Percentiles rank a stretch among this genome's conserved stretches.
Conservation (phyloP, 1,139 yeast species). For the Saccharomyces hybrid region DNA sequence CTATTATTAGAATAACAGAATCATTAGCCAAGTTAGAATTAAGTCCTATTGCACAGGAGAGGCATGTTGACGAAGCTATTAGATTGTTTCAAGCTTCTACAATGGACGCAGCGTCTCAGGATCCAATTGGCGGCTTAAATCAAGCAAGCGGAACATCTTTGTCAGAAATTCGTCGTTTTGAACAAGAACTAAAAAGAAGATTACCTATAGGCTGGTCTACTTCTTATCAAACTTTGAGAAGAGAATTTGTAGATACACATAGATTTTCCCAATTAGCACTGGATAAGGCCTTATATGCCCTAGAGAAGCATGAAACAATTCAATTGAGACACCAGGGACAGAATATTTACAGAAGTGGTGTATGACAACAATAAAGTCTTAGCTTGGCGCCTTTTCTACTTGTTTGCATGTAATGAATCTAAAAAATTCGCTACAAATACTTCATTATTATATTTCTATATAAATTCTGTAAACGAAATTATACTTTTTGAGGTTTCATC, state of each 20-base stretch:
- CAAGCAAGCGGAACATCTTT: slow-evolving; percentile 44
- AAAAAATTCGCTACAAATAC: neutral
- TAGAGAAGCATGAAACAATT: slow-evolving; percentile 82
- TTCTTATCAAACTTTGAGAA: slow-evolving; percentile 71
- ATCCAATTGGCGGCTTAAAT: slow-evolving; percentile 43
- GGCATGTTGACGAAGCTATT: slow-evolving; percentile 93
- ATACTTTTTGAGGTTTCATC: neutral
- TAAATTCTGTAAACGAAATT: neutral
- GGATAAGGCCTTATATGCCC: slow-evolving; percentile 71
- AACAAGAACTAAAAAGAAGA: slow-evolving; percentile 78
- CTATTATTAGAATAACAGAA: slow-evolving; percentile 93
- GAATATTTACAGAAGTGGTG: slow-evolving; percentile 74
- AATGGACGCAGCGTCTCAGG: slow-evolving; percentile 94
- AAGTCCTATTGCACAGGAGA: slow-evolving; percentile 76
- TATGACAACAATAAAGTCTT: slow-evolving; percentile 30
- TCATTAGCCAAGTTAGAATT: slow-evolving; percentile 82
- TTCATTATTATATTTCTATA: neutral
- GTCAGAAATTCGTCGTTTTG: slow-evolving; percentile 70
- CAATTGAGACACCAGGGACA: slow-evolving; percentile 86
- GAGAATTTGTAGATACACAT: slow-evolving; percentile 74
- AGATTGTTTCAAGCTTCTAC: slow-evolving; percentile 93
- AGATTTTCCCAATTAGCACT: slow-evolving; percentile 63
- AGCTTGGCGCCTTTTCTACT: neutral
- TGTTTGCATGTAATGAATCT: neutral
- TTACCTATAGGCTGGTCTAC: slow-evolving; percentile 97